phyloP scores from a whole-genome alignment of 2,329 filamentous ascomycete genomes.

The Fusarium devonianum region DNA sequence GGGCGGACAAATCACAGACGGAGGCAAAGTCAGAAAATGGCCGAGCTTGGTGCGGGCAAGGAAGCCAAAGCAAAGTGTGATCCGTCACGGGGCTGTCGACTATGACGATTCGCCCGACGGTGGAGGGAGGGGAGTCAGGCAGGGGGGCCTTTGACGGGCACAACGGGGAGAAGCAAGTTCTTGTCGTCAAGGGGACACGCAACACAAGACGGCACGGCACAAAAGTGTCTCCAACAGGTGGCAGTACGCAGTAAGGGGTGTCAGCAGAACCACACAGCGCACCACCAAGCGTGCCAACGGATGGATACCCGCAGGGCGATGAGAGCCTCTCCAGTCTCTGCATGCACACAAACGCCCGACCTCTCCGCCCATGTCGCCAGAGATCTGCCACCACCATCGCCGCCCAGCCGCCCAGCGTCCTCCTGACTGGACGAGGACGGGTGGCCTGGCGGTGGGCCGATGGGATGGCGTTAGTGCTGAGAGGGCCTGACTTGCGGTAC shows the following conservation, averaged over 20 bases:
- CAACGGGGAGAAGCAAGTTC: not conserved
- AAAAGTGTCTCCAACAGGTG: not conserved
- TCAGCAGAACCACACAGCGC: constrained; percentile 38
- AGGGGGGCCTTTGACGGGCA: constrained; percentile 5
- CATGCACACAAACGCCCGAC: constrained; percentile 8
- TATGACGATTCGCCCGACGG: constrained; percentile 39
- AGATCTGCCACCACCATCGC: constrained; percentile 24
- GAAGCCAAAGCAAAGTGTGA: constrained; percentile 31
- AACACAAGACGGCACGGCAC: constrained; percentile 32
- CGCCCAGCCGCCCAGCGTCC: constrained; percentile 9
- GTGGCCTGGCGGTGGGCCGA: constrained; percentile 40
- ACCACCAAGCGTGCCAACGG: constrained; percentile 5
- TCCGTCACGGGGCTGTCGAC: constrained; percentile 38
- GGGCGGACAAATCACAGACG: constrained; percentile 16
- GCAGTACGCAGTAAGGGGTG: constrained; percentile 23
- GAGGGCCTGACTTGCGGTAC: constrained; percentile 36
- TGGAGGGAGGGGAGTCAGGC: constrained; percentile 30
- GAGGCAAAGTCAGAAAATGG: constrained; percentile 35
- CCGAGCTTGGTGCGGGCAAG: constrained; percentile 3
- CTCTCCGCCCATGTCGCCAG: constrained; percentile 28
- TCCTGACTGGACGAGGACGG: constrained; percentile 33
- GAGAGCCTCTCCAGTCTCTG: constrained; percentile 5
- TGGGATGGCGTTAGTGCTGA: constrained; percentile 45
- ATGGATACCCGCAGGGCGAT: constrained; percentile 16
- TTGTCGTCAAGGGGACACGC: constrained; percentile 33